A percentile compares a stretch with the other conserved stretches of the same genome.
Conservation (phyloP, 768 basidiomycete genomes). For the Podaxis sp. region DNA sequence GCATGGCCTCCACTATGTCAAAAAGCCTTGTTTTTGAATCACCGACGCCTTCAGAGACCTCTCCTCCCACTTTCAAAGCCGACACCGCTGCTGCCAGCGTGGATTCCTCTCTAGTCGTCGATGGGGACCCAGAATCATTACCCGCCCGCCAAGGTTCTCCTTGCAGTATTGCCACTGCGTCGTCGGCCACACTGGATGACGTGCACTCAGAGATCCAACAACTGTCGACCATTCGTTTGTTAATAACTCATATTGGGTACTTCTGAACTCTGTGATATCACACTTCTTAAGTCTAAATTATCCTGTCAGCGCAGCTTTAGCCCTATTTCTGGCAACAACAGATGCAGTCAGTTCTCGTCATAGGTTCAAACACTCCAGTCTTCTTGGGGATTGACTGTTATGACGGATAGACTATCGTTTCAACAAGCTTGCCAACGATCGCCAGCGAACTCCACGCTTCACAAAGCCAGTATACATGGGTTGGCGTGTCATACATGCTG, state of each 20-base stretch:
- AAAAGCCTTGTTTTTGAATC: not conserved
- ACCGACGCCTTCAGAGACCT: not conserved
- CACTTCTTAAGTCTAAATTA: conserved; percentile 11
- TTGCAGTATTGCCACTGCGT: conserved; percentile 27
- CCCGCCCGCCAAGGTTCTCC: conserved; percentile 21
- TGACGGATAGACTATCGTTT: conserved; percentile 59
- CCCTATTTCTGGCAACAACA: conserved; percentile 84
- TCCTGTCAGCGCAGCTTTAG: conserved; percentile 62
- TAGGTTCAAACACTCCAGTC: not conserved
- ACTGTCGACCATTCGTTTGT: conserved; percentile 56
- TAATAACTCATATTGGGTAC: conserved; percentile 72
- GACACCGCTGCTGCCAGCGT: not conserved
- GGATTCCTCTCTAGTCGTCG: not conserved
- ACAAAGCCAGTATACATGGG: conserved; percentile 80
- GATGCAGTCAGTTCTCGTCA: conserved; percentile 59
- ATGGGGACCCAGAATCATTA: not conserved
- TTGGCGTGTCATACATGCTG: conserved; percentile 81
- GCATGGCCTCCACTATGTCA: not conserved
- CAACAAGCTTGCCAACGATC: conserved; percentile 83
- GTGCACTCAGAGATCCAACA: conserved; percentile 22
- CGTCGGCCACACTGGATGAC: conserved; percentile 31
- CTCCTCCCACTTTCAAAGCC: not conserved
- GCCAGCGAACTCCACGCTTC: conserved; percentile 66
- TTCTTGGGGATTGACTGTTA: not conserved
- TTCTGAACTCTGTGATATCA: conserved; percentile 15